These are phyloP conservation scores for Posidonia australis DNA, from an alignment of 106 monocot species.

Conservation along the genomic window DNA sequence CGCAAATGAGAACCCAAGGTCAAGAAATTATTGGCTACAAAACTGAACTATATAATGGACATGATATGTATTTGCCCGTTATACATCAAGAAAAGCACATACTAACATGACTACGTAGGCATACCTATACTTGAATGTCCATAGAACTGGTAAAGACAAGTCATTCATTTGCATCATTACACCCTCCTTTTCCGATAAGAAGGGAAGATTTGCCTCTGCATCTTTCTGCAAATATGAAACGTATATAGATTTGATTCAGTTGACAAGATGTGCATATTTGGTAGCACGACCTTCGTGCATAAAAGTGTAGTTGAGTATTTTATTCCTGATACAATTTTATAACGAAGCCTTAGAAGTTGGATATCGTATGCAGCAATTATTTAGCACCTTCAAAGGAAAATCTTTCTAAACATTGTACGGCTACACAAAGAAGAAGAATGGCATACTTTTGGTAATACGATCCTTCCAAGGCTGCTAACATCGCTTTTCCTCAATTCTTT, in stretches of 20 bases:
- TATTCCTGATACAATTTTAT: no score
- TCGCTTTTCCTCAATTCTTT: slow-evolving; percentile 60
- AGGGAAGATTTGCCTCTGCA: slow-evolving; percentile 52
- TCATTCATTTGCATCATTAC: slow-evolving; percentile 38
- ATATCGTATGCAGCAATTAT: no score
- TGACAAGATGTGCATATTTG: no score
- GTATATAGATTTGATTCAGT: neutral
- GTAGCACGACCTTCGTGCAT: no score
- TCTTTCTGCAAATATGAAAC: slow-evolving; percentile 31
- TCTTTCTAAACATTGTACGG: no score
- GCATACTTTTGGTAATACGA: slow-evolving; percentile 55
- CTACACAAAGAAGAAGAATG: neutral
- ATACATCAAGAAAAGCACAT: no score
- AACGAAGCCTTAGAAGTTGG: no score
- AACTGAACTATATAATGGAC: no score
- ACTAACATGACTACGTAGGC: no score
- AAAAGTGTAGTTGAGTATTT: no score
- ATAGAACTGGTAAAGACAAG: slow-evolving; percentile 23
- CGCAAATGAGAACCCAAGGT: neutral
- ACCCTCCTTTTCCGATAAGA: slow-evolving; percentile 32
- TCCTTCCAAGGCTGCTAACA: slow-evolving; percentile 41
- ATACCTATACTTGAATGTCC: slow-evolving; percentile 69
- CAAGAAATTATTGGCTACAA: no score
- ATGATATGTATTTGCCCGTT: no score
- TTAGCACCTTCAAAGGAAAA: neutral